Conservation (phyloP, 129 eudicot genomes). For the Arctium lappa region DNA sequence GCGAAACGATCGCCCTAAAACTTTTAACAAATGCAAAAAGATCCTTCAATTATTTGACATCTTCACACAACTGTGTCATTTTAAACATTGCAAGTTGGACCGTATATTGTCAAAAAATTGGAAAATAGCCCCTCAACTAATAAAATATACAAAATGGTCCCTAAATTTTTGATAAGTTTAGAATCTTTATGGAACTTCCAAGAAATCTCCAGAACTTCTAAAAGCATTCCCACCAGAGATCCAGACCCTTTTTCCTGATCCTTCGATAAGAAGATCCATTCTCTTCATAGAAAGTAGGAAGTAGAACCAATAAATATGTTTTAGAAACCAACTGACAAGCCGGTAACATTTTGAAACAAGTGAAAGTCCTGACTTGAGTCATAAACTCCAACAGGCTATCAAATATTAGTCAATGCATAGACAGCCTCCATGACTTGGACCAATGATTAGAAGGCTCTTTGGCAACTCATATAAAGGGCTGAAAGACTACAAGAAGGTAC, state of each 20-base stretch:
- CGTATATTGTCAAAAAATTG: background rate
- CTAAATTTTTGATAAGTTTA: too few species aligned
- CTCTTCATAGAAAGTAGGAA: background rate
- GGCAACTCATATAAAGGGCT: too few species aligned
- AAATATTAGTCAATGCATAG: background rate
- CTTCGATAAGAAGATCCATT: background rate
- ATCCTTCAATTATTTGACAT: background rate
- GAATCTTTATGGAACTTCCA: background rate
- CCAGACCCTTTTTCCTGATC: background rate
- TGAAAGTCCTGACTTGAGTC: background rate
- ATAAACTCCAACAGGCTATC: background rate
- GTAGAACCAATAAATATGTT: background rate
- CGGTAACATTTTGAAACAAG: background rate
- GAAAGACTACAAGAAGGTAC: too few species aligned
- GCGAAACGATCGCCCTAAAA: background rate
- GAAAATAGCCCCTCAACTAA: background rate
- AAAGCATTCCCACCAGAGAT: background rate
- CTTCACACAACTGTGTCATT: background rate
- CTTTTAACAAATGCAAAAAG: background rate
- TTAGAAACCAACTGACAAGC: background rate
- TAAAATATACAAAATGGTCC: background rate
- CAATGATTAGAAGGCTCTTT: too few species aligned
- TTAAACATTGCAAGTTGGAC: background rate
- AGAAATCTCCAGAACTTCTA: background rate
- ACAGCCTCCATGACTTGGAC: background rate